Evolutionary conservation across 345 rosid species (phyloP).

Genomic region (Viola odorata): DNA sequence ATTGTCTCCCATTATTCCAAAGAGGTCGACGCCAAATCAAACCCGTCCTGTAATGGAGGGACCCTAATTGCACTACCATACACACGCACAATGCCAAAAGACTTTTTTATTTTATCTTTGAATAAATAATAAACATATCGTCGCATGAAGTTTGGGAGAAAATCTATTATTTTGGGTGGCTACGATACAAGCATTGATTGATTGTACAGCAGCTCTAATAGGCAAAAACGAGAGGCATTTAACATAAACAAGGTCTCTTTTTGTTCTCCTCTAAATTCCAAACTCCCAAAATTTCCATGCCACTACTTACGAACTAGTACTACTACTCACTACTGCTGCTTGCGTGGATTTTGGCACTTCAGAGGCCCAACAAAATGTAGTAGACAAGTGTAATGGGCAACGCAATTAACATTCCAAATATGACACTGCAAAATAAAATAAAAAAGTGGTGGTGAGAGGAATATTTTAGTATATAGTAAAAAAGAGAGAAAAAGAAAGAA

Average conservation of each 20-base stretch:
- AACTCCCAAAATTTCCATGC: constrained; percentile 7
- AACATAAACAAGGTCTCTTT: constrained; percentile 16
- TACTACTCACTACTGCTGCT: too few species aligned
- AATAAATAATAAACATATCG: neutral
- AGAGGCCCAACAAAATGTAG: constrained; percentile 82
- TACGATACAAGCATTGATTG: constrained; percentile 32
- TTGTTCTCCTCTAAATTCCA: constrained; percentile 6
- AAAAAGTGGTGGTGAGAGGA: constrained; percentile 5
- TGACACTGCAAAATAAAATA: constrained; percentile 56
- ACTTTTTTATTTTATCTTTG: neutral
- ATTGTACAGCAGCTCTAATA: constrained; percentile 36
- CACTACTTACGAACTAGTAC: constrained; percentile 1
- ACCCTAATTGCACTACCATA: constrained; percentile 29
- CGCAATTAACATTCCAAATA: constrained; percentile 96
- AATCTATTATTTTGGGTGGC: too few species aligned
- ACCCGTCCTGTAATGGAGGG: constrained; percentile 29
- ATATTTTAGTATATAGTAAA: neutral
- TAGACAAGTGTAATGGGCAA: constrained; percentile 90
- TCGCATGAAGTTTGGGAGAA: constrained; percentile 13
- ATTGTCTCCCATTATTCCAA: constrained; percentile 49
- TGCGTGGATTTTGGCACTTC: constrained; percentile 15
- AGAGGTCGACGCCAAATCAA: constrained; percentile 30
- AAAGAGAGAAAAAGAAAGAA: neutral
- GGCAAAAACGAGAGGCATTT: constrained; percentile 9
- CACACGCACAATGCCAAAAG: constrained; percentile 2